Conservation (phyloP, 306 rosid genomes). For the Quercus ilex region DNA sequence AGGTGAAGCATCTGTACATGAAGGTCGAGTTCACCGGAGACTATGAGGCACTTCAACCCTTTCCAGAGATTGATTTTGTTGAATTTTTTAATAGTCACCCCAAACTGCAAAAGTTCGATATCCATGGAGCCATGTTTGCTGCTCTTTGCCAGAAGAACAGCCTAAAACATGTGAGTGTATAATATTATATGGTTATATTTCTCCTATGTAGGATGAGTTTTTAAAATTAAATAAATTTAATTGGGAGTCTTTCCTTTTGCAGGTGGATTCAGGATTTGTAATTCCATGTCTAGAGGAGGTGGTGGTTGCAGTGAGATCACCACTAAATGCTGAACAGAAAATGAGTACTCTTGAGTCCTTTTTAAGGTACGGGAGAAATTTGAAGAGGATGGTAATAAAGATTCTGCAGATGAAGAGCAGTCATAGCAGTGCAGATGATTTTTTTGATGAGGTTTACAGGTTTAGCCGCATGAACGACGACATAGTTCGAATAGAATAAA, state of each 20-base stretch:
- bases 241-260: constrained; percentile 2
- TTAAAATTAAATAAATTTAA: neutral
- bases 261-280: constrained; percentile 75
- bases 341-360: constrained; percentile 85
- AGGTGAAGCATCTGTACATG: constrained; percentile 88
- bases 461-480: constrained; percentile 56
- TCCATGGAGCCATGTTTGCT: constrained; percentile 99
- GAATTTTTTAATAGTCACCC: constrained; percentile 91
- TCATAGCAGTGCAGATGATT: constrained; percentile 85
- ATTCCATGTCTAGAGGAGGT: constrained; percentile 88
- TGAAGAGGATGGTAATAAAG: constrained; percentile 72
- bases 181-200: neutral
- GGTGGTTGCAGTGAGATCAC: constrained; percentile 76
- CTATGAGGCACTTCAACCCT: constrained; percentile 76
- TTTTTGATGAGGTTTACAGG: constrained; percentile 87
- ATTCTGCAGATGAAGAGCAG: constrained; percentile 91
- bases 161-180: constrained; percentile 62
- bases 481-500: constrained; percentile 73
- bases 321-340: constrained; percentile 92
- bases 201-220: neutral
- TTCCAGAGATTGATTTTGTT: constrained; percentile 91
- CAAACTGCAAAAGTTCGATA: constrained; percentile 64
- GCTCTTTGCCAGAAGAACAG: constrained; percentile 96
- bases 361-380: constrained; percentile 62
- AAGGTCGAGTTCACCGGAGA: constrained; percentile 96